These are phyloP conservation scores for Gossypium herbaceum DNA, from an alignment of 345 rosid genomes.

Conservation along the genomic window DNA sequence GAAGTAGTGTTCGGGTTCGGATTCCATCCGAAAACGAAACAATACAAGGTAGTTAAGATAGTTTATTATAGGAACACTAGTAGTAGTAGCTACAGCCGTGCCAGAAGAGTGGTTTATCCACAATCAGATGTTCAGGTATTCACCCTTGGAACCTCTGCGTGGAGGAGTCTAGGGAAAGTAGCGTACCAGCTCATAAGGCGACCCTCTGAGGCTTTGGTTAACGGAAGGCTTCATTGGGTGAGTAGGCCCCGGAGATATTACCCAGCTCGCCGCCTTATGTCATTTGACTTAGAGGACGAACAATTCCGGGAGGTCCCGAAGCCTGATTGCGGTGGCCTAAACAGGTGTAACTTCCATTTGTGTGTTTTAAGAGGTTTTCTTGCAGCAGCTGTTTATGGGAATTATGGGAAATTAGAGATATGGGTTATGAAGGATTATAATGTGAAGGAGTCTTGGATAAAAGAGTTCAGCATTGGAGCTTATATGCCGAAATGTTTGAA, in stretches of 20 bases:
- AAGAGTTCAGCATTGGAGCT: conserved; percentile 54
- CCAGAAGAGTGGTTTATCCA: conserved; percentile 31
- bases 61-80: conserved; percentile 37
- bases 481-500: conserved; percentile 71
- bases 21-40: conserved; percentile 38
- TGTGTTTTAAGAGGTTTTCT: conserved; percentile 55
- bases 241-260: conserved; percentile 52
- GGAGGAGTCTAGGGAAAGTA: conserved; percentile 77
- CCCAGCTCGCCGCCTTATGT: conserved; percentile 58
- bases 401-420: conserved; percentile 68
- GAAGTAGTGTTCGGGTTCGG: conserved; percentile 64
- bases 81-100: conserved; percentile 18
- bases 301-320: conserved; percentile 67
- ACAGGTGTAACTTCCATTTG: conserved; percentile 55
- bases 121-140: conserved; percentile 57
- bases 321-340: conserved; percentile 65
- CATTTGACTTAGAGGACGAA: conserved; percentile 73
- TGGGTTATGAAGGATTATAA: conserved; percentile 81
- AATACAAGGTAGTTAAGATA: conserved; percentile 62
- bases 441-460: conserved; percentile 70
- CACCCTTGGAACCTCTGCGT: conserved; percentile 38
- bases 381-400: conserved; percentile 60
- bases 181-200: conserved; percentile 52
- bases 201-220: conserved; percentile 63
- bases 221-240: conserved; percentile 81